These are phyloP conservation scores for Candida namnaoensis DNA, from an alignment of 805 yeast species.

Conservation along the genomic window DNA sequence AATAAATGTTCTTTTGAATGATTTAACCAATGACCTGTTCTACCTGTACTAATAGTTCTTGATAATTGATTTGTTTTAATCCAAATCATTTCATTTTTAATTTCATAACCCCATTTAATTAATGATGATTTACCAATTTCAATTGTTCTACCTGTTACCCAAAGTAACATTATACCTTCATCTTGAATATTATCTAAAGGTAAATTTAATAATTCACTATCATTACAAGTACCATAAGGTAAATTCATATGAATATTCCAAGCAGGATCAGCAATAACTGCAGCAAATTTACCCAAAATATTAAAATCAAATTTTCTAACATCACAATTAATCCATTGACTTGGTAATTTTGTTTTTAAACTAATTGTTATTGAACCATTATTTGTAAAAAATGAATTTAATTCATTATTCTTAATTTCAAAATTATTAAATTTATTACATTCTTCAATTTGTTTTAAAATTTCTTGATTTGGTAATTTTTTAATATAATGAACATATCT, in stretches of 20 bases:
- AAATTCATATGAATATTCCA: conserved; percentile 93
- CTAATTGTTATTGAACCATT: conserved; percentile 26
- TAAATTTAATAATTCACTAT: conserved; percentile 59
- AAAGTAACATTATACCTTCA: conserved; percentile 75
- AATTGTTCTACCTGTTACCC: conserved; percentile 95
- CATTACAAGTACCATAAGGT: conserved; percentile 73
- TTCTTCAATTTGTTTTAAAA: conserved; percentile 9
- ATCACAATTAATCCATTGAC: conserved; percentile 89
- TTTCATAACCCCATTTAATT: conserved; percentile 72
- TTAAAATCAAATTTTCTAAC: conserved; percentile 63
- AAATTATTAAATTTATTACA: conserved; percentile 13
- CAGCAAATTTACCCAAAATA: conserved; percentile 72
- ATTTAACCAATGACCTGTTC: conserved; percentile 96
- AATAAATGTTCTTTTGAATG: conserved; percentile 89
- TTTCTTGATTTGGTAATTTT: conserved; percentile 25
- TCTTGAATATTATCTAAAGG: conserved; percentile 65
- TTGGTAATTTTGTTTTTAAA: conserved; percentile 31
- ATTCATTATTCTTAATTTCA: conserved; percentile 11
- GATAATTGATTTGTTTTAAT: conserved; percentile 81
- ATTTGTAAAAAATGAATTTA: conserved; percentile 21
- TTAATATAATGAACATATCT: conserved; percentile 71
- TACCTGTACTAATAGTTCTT: conserved; percentile 86
- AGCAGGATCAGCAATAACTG: conserved; percentile 87
- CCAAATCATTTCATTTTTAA: conserved; percentile 82
- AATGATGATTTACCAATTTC: conserved; percentile 80